These are phyloP conservation scores for Ophiobolus disseminans DNA, from an alignment of 2,329 filamentous ascomycete species.

Conservation along the genomic window DNA sequence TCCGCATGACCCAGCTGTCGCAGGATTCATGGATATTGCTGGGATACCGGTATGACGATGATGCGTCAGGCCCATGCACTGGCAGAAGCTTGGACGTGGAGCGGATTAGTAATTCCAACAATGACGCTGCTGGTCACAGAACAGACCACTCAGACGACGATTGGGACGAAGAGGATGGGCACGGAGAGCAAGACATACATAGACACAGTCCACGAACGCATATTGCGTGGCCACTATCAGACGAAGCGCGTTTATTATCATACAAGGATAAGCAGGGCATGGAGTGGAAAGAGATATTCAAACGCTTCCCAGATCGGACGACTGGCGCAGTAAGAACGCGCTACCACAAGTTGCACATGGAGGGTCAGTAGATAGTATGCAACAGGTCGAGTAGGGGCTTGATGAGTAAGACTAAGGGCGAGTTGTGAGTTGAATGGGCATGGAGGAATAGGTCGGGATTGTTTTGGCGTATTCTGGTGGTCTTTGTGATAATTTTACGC, in stretches of 20 bases:
- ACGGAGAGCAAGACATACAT: conserved; percentile 10
- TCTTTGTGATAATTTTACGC: not conserved
- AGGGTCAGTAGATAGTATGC: not conserved
- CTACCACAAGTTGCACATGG: conserved; percentile 14
- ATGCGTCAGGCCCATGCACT: conserved; percentile 8
- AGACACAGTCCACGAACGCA: conserved; percentile 9
- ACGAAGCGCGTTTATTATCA: conserved; percentile 13
- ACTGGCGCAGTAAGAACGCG: conserved; percentile 11
- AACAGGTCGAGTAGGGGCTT: not conserved
- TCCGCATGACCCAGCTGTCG: not conserved
- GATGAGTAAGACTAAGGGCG: not conserved
- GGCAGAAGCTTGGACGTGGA: conserved; percentile 13
- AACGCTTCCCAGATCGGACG: conserved; percentile 10
- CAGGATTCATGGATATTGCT: conserved; percentile 18
- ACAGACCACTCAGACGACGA: conserved; percentile 12
- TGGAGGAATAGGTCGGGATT: not conserved
- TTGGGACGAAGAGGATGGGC: conserved; percentile 8
- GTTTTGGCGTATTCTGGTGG: not conserved
- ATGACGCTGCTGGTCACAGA: conserved; percentile 9
- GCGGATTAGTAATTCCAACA: conserved; percentile 11
- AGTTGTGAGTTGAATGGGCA: not conserved
- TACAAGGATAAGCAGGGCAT: conserved; percentile 12
- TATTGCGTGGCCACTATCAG: conserved; percentile 8
- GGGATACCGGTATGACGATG: conserved; percentile 12
- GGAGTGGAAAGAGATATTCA: conserved; percentile 10